phyloP scores from a whole-genome alignment of 2,329 filamentous ascomycete genomes.

The Lasiodiplodia theobromae region DNA sequence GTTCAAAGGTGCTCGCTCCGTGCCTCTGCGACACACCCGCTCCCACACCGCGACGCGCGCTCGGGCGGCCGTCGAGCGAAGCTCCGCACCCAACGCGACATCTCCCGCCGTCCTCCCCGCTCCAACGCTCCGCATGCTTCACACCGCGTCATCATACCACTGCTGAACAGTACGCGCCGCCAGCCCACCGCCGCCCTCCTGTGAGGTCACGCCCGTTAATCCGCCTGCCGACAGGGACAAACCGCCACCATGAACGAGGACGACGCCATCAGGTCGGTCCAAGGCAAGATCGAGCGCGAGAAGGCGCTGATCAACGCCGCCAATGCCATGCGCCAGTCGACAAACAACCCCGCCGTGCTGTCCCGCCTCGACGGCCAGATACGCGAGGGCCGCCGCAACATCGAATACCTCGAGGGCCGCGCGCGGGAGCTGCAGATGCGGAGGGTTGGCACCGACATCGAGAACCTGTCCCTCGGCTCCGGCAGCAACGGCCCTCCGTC shows the following conservation, averaged over 20 bases:
- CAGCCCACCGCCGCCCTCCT: constrained; percentile 12
- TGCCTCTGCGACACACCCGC: constrained; percentile 25
- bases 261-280: constrained; percentile 76
- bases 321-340: constrained; percentile 93
- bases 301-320: constrained; percentile 93
- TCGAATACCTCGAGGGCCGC: constrained; percentile 94
- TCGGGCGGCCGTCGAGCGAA: constrained; percentile 28
- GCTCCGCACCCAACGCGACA: constrained; percentile 15
- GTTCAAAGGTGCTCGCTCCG: constrained; percentile 6
- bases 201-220: constrained; percentile 8
- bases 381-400: constrained; percentile 89
- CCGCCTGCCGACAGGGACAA: constrained; percentile 5
- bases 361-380: constrained; percentile 93
- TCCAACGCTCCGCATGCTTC: constrained; percentile 24
- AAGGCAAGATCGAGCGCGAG: constrained; percentile 97
- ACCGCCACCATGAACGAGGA: constrained; percentile 64
- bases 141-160: constrained; percentile 29
- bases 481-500: constrained; percentile 48
- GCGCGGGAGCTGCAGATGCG: constrained; percentile 88
- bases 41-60: constrained; percentile 23
- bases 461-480: constrained; percentile 69
- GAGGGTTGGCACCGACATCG: constrained; percentile 71
- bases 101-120: constrained; percentile 6
- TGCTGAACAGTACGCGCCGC: constrained; percentile 28
- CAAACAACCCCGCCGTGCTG: constrained; percentile 89